Evolutionary conservation across 306 rosid genomes (phyloP), one percentile per base, ranked within the genome.

Genomic region (Pachyrhizus erosus): DNA sequence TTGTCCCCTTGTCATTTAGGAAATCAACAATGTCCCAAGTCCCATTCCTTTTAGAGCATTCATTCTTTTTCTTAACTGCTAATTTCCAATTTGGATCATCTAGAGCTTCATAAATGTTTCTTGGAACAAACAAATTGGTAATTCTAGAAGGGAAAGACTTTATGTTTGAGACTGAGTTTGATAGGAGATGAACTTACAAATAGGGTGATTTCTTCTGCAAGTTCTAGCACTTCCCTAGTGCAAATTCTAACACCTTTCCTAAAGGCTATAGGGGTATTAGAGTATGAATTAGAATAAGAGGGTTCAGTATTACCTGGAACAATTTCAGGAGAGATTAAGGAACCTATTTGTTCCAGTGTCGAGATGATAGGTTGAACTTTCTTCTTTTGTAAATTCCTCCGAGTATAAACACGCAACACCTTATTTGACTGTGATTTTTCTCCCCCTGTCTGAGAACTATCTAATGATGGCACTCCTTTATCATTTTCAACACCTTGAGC

Each of bases 381-480:
- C 73, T 67, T 67, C 29, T 9, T 17, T 18, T 67, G 73, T 67
- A 67, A 18, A 9, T 67, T 67, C 51, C 73, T 67, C 4, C 73
- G 73, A 9, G 49, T 37, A 39, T 67, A 67, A 67, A 67, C 73
- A 37, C 3, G 73, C 8, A 37, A 12, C 51, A 39, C 73, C 73
- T 67, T 67, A 67, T 67, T 67, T 67, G 51, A 39, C 51, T 9
- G 49, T 20, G 17, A 1, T 39, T 37, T 67, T 37, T 37, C 73
- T 18, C 49, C 73, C 29, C 27, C 7, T 39, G 29, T 20, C 73
- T 67, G 49, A 9, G 17, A 67, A 37, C 49, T 20, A 67, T 39
- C 49, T 67, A 37, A 37, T 67, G 49, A 18, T 67, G 73, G 29
- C 49, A 67, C 9, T 37, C 51, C 73, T 31, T 62, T 62, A 65